phyloP scores from a whole-genome alignment of 1,139 yeast genomes.

The Saccharomycopsis crataegensis region DNA sequence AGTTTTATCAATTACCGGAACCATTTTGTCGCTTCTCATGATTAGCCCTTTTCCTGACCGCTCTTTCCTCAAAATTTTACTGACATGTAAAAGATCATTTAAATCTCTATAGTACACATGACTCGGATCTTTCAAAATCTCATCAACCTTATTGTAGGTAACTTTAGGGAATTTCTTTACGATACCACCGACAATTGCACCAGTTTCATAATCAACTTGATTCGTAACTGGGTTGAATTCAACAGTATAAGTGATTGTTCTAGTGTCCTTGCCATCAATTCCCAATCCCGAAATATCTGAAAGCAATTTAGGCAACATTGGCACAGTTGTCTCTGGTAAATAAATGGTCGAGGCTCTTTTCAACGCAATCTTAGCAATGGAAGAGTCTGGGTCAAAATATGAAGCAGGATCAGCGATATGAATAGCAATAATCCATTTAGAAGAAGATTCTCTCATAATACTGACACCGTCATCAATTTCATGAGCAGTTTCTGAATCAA shows the following conservation, averaged over 20 bases:
- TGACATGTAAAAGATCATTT: constrained; percentile 29
- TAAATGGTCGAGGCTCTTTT: constrained; percentile 64
- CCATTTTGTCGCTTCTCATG: constrained; percentile 20
- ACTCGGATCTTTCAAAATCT: constrained; percentile 26
- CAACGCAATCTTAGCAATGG: constrained; percentile 52
- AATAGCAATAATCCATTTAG: constrained; percentile 43
- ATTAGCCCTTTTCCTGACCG: constrained; percentile 30
- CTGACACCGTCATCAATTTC: constrained; percentile 95
- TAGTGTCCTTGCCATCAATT: constrained; percentile 35
- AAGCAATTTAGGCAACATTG: constrained; percentile 64
- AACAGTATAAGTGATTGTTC: constrained; percentile 43
- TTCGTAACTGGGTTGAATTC: constrained; percentile 29
- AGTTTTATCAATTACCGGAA: not conserved
- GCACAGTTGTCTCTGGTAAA: constrained; percentile 56
- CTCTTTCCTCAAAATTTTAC: constrained; percentile 27
- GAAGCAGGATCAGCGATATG: constrained; percentile 91
- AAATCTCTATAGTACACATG: constrained; percentile 28
- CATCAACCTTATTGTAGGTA: constrained; percentile 45
- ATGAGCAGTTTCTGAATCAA: constrained; percentile 73
- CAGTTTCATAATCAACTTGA: constrained; percentile 26
- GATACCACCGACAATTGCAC: constrained; percentile 32
- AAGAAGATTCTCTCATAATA: constrained; percentile 33
- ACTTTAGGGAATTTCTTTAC: constrained; percentile 39
- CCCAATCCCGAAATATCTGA: constrained; percentile 56
- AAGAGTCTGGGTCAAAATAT: constrained; percentile 40